Percentiles rank a stretch among this genome's conserved stretches.
Conservation (phyloP, 2,329 filamentous ascomycete genomes). For the Biscogniauxia mediterranea region DNA sequence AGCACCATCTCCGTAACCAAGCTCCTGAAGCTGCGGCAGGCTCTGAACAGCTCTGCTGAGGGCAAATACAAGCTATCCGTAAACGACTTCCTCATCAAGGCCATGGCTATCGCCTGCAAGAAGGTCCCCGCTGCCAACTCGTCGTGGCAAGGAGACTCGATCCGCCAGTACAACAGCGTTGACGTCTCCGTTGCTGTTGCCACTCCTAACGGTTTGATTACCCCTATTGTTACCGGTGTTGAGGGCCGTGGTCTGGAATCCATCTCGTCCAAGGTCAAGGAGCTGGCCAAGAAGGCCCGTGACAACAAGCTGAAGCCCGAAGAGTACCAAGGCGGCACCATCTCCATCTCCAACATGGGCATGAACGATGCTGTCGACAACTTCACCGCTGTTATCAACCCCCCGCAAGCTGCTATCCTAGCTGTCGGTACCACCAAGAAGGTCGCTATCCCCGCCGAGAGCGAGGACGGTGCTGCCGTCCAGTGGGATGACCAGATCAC, state of each 20-base stretch:
- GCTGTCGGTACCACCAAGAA: conserved; percentile 94
- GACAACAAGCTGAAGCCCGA: conserved; percentile 99
- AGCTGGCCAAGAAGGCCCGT: conserved; percentile 91
- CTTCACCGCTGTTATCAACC: conserved; percentile 99
- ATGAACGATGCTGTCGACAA: conserved; percentile 97
- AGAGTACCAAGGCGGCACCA: conserved; percentile 98
- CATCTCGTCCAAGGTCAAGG: conserved; percentile 90
- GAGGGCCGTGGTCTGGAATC: conserved; percentile 81
- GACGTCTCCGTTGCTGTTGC: conserved; percentile 96
- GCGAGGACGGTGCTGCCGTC: conserved; percentile 75
- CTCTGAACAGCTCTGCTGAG: conserved; percentile 82
- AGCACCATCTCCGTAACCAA: conserved; percentile 88
- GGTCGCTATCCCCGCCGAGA: conserved; percentile 84
- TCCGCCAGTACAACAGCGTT: conserved; percentile 89
- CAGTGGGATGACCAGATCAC: conserved; percentile 98
- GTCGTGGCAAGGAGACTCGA: conserved; percentile 85
- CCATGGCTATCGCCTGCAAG: conserved; percentile 79
- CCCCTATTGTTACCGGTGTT: conserved; percentile 90
- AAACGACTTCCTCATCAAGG: conserved; percentile 99
- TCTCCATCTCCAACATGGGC: conserved; percentile 99
- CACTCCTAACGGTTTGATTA: conserved; percentile 92
- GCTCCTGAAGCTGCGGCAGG: conserved; percentile 92
- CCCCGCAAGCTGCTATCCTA: conserved; percentile 91
- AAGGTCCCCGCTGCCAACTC: conserved; percentile 97
- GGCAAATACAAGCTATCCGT: conserved; percentile 99